Conservation (phyloP, 495 filamentous ascomycete genomes). For the Cladorrhinum samala region DNA sequence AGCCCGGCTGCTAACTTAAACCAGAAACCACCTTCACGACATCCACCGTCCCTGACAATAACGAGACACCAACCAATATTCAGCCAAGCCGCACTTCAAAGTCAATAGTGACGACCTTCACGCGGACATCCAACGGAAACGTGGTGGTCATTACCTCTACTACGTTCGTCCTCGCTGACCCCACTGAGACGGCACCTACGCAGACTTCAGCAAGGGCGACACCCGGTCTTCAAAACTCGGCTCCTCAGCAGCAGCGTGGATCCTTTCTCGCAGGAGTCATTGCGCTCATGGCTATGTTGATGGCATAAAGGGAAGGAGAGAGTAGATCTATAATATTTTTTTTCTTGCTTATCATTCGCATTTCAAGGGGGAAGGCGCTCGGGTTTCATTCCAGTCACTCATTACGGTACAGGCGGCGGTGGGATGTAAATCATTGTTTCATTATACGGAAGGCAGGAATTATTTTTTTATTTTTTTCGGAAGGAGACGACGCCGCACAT, state of each 20-base stretch:
- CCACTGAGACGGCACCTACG: slow-evolving; percentile 5
- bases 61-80: slow-evolving; percentile 3
- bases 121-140: slow-evolving; percentile 34
- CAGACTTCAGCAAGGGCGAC: slow-evolving; percentile 12
- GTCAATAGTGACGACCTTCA: slow-evolving; percentile 22
- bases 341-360: too few relatives aligned
- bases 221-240: slow-evolving; percentile 33
- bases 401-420: neutral
- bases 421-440: neutral
- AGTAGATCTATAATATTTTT: too few relatives aligned
- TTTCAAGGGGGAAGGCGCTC: neutral
- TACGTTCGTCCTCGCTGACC: slow-evolving; percentile 20
- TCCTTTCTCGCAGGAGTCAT: slow-evolving; percentile 25
- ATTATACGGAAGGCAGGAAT: neutral
- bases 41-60: slow-evolving; percentile 6
- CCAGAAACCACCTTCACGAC: slow-evolving; percentile 17
- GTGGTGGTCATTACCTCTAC: slow-evolving; percentile 25
- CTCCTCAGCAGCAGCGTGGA: slow-evolving; percentile 11
- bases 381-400: neutral
- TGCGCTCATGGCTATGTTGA: slow-evolving; percentile 18
- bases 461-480: slow-evolving; percentile 1
- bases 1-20: neutral
- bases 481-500: neutral
- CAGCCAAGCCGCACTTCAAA: slow-evolving; percentile 14
- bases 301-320: slow-evolving; percentile 1